These are phyloP conservation scores for Lodderomyces theae DNA, from an alignment of 1,139 yeast species.

Conservation along the genomic window DNA sequence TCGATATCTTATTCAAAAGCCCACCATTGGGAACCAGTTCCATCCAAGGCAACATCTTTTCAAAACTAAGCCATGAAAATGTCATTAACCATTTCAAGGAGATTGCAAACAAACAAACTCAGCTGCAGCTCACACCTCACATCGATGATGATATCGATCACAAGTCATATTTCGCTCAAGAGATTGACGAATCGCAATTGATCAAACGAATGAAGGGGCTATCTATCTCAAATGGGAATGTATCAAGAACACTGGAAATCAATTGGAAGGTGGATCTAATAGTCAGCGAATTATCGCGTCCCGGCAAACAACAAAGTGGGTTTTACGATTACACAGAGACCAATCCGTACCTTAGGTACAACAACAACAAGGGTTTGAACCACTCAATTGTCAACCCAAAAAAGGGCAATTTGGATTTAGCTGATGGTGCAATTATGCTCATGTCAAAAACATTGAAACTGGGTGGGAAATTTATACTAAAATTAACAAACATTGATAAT, in stretches of 20 bases:
- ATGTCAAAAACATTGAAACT: slow-evolving; percentile 66
- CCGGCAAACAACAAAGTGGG: slow-evolving; percentile 63
- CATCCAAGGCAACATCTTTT: slow-evolving; percentile 82
- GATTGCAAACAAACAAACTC: slow-evolving; percentile 20
- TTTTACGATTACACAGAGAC: slow-evolving; percentile 73
- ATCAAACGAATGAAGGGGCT: not conserved
- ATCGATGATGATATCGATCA: slow-evolving; percentile 11
- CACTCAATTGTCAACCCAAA: slow-evolving; percentile 25
- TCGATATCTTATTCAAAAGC: slow-evolving; percentile 72
- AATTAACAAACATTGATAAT: slow-evolving; percentile 60
- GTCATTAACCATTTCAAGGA: slow-evolving; percentile 56
- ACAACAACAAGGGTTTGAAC: slow-evolving; percentile 26
- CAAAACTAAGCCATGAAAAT: slow-evolving; percentile 60
- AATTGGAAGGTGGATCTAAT: slow-evolving; percentile 52
- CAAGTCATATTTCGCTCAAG: slow-evolving; percentile 28
- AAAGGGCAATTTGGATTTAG: slow-evolving; percentile 55
- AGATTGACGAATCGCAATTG: slow-evolving; percentile 21
- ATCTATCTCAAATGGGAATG: not conserved
- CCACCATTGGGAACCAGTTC: slow-evolving; percentile 82
- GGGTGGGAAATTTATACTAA: slow-evolving; percentile 71
- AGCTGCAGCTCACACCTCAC: not conserved
- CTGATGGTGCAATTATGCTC: slow-evolving; percentile 85
- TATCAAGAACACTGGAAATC: not conserved
- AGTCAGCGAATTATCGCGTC: slow-evolving; percentile 84
- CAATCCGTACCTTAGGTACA: slow-evolving; percentile 53